Evolutionary conservation across 768 basidiomycete species (phyloP), one percentile per base, ranked within the genome.

Genomic region (Cystofilobasidium capitatum): DNA sequence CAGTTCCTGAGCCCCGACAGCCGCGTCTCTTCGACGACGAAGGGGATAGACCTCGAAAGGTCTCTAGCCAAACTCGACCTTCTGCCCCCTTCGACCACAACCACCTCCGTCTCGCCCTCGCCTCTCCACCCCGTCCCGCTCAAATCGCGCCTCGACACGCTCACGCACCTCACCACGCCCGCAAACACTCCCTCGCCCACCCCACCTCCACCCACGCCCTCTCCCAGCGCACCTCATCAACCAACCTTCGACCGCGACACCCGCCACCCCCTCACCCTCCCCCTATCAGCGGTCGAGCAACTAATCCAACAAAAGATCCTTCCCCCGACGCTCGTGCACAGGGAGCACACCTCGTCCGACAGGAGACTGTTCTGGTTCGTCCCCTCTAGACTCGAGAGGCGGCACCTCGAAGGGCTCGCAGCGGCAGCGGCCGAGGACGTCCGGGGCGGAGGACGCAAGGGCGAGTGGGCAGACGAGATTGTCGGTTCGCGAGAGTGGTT

Each of bases 311-410:
- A 31, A n/a, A 24, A 26, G 20, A 33, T 58, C 14, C 65, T 66
- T 5, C 65, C 65, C 9, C 58, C 65, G 26, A 66, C 65, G 13
- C 58, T 66, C n/a, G 58, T 60, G 9, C 65, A 66, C 20, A 40
- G 29, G 33, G 44, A 42, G 4, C 42, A 57, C 42, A n/a, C 36
- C 5, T 58, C 33, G 24, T 26, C 59, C n/a, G 58, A 66, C 36
- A 26, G 55, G 13, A 49, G 65, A 29, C 44, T 59, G 55, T 66
- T 66, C 29, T 66, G 58, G 57, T 66, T 66, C 26, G 65, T 66
- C 9, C 65, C 65, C 10, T 40, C 40, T 4, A 20, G 65, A 37
- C 47, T 66, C 6, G 65, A 66, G 24, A 33, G 51, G 36, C 31
- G 33, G 1, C 39, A 66, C 36, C 45, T 66, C 20, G 35, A 40